phyloP scores from a whole-genome alignment of 2,329 filamentous ascomycete genomes.

The Pyrenochaeta sp. region DNA sequence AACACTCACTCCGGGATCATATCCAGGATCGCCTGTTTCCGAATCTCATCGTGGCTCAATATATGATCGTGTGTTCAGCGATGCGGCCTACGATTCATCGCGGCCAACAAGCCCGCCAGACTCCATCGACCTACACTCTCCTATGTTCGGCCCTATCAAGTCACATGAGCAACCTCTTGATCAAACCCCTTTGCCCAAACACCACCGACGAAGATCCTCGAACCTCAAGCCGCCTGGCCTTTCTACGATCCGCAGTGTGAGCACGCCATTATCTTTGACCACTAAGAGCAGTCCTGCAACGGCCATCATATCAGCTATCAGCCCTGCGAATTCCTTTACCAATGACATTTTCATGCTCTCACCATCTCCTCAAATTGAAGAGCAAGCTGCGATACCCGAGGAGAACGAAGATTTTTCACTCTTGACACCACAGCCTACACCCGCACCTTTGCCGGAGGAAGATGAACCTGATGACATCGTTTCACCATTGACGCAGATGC shows the following conservation, averaged over 20 bases:
- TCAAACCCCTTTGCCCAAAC: slow-evolving; percentile 17
- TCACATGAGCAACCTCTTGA: slow-evolving; percentile 30
- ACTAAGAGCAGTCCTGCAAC: slow-evolving; percentile 45
- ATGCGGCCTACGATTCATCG: slow-evolving; percentile 68
- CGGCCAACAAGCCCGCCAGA: slow-evolving; percentile 79
- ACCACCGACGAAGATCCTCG: slow-evolving; percentile 32
- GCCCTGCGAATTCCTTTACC: slow-evolving; percentile 39
- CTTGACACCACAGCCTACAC: slow-evolving; percentile 16
- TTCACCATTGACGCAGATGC: slow-evolving; percentile 44
- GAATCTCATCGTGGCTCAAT: slow-evolving; percentile 73
- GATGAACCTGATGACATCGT: slow-evolving; percentile 39
- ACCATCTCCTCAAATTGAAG: slow-evolving; percentile 25
- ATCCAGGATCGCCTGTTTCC: slow-evolving; percentile 82
- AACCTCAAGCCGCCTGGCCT: slow-evolving; percentile 39
- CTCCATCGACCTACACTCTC: slow-evolving; percentile 67
- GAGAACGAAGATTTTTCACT: slow-evolving; percentile 40
- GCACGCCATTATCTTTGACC: slow-evolving; percentile 41
- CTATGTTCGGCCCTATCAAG: slow-evolving; percentile 62
- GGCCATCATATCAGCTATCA: slow-evolving; percentile 41
- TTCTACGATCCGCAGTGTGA: slow-evolving; percentile 39
- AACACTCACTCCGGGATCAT: slow-evolving; percentile 71
- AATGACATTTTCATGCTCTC: slow-evolving; percentile 41
- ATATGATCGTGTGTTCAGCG: slow-evolving; percentile 75
- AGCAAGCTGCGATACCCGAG: slow-evolving; percentile 44
- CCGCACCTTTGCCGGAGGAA: slow-evolving; percentile 31